These are phyloP conservation scores for Stagonosporopsis vannaccii DNA, from an alignment of 2,329 filamentous ascomycete species.

Conservation along the genomic window DNA sequence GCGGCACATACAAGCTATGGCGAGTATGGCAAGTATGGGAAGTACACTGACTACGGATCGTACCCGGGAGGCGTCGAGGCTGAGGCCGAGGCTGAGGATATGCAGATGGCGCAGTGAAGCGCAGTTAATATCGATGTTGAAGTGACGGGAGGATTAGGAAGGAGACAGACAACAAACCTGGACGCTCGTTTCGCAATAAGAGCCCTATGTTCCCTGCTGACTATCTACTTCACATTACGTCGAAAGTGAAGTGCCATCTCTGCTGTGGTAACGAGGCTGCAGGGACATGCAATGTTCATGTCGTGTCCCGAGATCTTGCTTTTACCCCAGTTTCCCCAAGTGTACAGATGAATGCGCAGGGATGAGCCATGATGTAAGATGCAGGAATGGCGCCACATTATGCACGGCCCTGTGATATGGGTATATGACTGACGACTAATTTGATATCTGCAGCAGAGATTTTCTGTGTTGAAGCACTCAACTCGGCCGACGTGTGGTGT, in stretches of 20 bases:
- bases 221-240: not conserved
- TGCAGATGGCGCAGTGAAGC: conserved; percentile 1
- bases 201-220: too few species aligned
- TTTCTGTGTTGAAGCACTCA: not conserved
- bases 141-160: not conserved
- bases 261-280: not conserved
- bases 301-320: conserved; percentile 14
- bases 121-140: not conserved
- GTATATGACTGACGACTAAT: not conserved
- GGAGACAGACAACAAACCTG: not conserved
- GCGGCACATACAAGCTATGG: conserved; percentile 13
- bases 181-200: not conserved
- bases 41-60: conserved; percentile 1
- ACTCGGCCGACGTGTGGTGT: not conserved
- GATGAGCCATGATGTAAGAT: conserved; percentile 11
- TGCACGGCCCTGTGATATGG: not conserved
- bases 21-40: conserved; percentile 11
- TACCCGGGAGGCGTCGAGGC: conserved; percentile 11
- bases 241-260: not conserved
- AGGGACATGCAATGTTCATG: not conserved
- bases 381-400: not conserved
- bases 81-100: conserved; percentile 12
- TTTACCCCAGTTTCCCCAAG: conserved; percentile 14
- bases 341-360: conserved; percentile 1
- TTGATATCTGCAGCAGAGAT: not conserved